These are phyloP conservation scores for Saccharomycopsis sp. DNA, from an alignment of 805 yeast species.

Conservation along the genomic window DNA sequence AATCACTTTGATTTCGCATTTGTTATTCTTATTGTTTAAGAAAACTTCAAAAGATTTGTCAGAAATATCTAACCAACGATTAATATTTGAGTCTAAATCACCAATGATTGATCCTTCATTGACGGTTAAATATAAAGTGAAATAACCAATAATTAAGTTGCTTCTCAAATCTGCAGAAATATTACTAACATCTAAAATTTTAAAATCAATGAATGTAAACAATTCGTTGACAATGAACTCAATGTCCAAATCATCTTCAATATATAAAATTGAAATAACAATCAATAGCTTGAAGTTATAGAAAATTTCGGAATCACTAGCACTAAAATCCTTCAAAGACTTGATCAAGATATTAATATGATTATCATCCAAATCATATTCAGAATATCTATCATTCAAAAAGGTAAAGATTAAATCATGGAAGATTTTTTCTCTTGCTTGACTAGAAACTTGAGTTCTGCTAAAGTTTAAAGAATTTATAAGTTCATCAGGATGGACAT, in stretches of 20 bases:
- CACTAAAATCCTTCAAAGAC: neutral
- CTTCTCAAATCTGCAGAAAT: neutral
- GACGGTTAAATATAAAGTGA: constrained; percentile 7
- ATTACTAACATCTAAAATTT: neutral
- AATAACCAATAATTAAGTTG: constrained; percentile 8
- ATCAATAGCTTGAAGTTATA: constrained; percentile 11
- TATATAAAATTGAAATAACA: constrained; percentile 1
- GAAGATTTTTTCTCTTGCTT: constrained; percentile 6
- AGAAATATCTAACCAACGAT: constrained; percentile 4
- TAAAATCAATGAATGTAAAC: neutral
- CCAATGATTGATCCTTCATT: constrained; percentile 11
- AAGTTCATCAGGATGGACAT: neutral
- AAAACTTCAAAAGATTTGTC: too few species aligned
- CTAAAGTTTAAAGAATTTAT: constrained; percentile 4
- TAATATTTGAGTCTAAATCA: constrained; percentile 3
- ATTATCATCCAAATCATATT: neutral
- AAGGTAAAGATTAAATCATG: constrained; percentile 3
- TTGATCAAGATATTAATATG: constrained; percentile 4
- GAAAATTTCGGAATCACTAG: constrained; percentile 7
- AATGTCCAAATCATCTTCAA: constrained; percentile 1
- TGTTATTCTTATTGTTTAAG: neutral
- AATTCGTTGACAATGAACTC: neutral
- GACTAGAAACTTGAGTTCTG: constrained; percentile 9
- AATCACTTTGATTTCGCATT: neutral
- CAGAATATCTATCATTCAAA: neutral